A percentile compares a stretch with the other conserved stretches of the same genome.
Conservation (phyloP, 352 stramenopile genomes). For the Globisporangium radiosum region DNA sequence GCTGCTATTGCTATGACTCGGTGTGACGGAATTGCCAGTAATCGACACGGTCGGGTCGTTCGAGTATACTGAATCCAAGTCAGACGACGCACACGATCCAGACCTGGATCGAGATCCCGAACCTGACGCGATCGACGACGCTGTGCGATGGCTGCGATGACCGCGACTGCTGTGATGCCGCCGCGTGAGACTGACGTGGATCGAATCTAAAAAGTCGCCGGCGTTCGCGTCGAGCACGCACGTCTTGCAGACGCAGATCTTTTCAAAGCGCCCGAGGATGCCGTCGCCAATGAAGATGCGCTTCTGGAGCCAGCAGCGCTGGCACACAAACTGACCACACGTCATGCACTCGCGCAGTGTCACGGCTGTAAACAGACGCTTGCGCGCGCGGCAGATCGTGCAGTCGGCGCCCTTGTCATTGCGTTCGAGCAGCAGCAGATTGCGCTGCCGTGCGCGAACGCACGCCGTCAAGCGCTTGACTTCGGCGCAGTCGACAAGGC, state of each 20-base stretch:
- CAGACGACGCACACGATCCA: conserved; percentile 7
- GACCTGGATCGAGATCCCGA: neutral
- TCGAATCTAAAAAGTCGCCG: conserved; percentile 15
- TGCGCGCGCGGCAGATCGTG: conserved; percentile 22
- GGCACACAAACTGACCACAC: conserved; percentile 40
- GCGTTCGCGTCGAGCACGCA: conserved; percentile 37
- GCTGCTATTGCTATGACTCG: too few relatives aligned
- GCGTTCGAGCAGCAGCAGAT: conserved; percentile 22
- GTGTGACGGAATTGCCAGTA: neutral
- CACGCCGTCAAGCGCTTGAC: conserved; percentile 50
- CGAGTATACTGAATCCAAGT: conserved; percentile 7
- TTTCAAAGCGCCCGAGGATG: conserved; percentile 40
- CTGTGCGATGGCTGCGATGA: neutral
- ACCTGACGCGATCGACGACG: conserved; percentile 4
- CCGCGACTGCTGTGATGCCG: conserved; percentile 4
- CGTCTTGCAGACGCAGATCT: conserved; percentile 29
- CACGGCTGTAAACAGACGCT: conserved; percentile 27
- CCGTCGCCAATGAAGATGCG: conserved; percentile 35
- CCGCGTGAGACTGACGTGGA: conserved; percentile 14
- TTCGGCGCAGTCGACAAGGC: conserved; percentile 42
- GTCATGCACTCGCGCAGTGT: conserved; percentile 29
- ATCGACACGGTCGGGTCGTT: neutral
- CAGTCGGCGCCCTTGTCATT: conserved; percentile 20
- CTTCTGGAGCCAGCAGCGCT: conserved; percentile 35
- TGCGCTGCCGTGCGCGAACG: conserved; percentile 28